Conservation (phyloP, 768 basidiomycete species). For the Mrakia gelida region DNA sequence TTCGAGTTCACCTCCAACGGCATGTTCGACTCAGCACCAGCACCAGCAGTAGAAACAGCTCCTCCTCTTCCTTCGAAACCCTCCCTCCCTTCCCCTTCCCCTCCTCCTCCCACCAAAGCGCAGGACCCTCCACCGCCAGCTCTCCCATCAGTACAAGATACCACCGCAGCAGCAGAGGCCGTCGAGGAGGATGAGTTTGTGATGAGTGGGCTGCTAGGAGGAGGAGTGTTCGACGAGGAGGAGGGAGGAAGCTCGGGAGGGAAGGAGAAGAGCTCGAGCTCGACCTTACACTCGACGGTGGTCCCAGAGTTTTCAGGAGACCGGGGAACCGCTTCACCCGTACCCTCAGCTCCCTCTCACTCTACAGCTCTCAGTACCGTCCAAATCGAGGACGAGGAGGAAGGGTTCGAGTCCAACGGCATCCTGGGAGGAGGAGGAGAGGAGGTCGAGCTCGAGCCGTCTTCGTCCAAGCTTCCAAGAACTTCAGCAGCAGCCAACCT, state of each 20-base stretch:
- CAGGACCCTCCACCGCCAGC: too few species aligned
- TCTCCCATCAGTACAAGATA: not conserved
- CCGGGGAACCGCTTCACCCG: not conserved
- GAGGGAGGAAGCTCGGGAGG: not conserved
- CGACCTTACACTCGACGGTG: not conserved
- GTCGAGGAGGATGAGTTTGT: constrained; percentile 8
- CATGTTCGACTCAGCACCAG: too few species aligned
- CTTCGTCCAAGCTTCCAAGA: not conserved
- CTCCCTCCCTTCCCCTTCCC: not conserved
- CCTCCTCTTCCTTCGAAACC: not conserved
- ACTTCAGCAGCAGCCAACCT: constrained; percentile 13
- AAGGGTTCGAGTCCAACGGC: constrained; percentile 7
- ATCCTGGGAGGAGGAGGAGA: not conserved
- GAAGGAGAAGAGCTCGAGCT: not conserved
- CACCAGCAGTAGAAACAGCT: not conserved
- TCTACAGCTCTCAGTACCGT: not conserved
- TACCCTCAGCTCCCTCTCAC: not conserved
- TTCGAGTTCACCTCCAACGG: too few species aligned
- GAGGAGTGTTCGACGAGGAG: not conserved
- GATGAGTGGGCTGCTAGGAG: constrained; percentile 13
- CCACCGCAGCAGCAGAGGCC: not conserved
- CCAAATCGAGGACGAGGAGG: not conserved
- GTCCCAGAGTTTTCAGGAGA: not conserved
- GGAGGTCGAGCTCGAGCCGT: not conserved
- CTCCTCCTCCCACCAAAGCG: not conserved